Base-by-base conservation (phyloP, 1,139 yeast genomes). In the Hyphopichia burtonii region DNA sequence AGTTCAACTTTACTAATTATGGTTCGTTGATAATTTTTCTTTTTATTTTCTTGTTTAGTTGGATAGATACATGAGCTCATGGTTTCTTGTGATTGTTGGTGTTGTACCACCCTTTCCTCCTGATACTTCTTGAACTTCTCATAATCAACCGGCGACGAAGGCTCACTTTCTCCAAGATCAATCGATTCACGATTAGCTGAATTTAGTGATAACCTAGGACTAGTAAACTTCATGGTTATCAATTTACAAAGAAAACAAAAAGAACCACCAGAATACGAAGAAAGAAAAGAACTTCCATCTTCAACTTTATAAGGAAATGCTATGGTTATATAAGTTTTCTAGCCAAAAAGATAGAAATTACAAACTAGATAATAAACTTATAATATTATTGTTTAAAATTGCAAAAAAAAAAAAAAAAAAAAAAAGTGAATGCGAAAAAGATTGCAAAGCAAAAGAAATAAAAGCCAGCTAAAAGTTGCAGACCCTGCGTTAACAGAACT, bases 21-120 rank as follows among this genome's bases (percentile, higher is more conserved):
- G 7, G 34, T 31, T 12, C 28, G 23, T 20, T 20, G 23, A 20
- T 6, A 11, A 12, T 10, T 27, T 27, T 12, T 27, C 11, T 27
- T 30, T 4, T 16, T 30, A 3, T 14, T 15, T 8, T 25, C 28
- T 20, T 20, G 23, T 20, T 8, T 20, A 8, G 23, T 20, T 6
- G 23, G 23, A 20, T 20, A 20, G 23, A 20, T 15, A 9, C 12
- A 9, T 8, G 34, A 12, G 22, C 34, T 31, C 34, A 31, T 31
- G 22, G 34, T 31, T 17, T 31, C 34, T 31, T 31, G 34, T 4
- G 17, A 16, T 17, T 31, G 34, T 31, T 31, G 34, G 17, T 31
- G 34, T 12, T 31, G 34, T 17, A 31, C 34, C n/a, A 31, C 22
- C 8, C 34, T n/a, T 31, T 16, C 34, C 6, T 31, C 34, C 3